Conservation (phyloP, 768 basidiomycete genomes). For the Rickenella mellea region DNA sequence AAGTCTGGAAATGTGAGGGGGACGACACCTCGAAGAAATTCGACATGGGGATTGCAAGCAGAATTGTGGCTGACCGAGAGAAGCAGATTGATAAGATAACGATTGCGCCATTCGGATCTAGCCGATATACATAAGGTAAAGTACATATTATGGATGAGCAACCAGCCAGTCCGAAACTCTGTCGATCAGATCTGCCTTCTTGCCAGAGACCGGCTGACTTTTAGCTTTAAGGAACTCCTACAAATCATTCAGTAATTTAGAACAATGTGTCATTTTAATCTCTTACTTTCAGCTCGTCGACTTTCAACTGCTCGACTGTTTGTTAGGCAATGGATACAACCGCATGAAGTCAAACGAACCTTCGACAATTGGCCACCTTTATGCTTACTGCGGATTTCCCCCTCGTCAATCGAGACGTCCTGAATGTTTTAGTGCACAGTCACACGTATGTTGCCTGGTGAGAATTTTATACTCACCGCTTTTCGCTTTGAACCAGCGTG, state of each 20-base stretch:
- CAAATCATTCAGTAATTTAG: too few relatives aligned
- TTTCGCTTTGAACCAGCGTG: conserved; percentile 59
- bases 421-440: conserved; percentile 21
- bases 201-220: conserved; percentile 50
- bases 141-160: conserved; percentile 12
- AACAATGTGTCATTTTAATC: too few relatives aligned
- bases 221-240: conserved; percentile 72
- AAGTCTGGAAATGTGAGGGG: conserved; percentile 59
- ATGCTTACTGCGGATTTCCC: conserved; percentile 62
- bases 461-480: conserved; percentile 46
- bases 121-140: background rate
- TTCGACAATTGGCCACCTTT: conserved; percentile 53
- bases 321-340: background rate
- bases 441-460: too few relatives aligned
- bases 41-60: conserved; percentile 3
- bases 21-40: conserved; percentile 47
- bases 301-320: conserved; percentile 65
- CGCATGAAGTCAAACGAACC: conserved; percentile 29
- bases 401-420: conserved; percentile 60
- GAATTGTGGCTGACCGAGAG: conserved; percentile 13
- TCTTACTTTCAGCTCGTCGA: conserved; percentile 70
- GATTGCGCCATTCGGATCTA: conserved; percentile 1
- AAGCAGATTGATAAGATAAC: conserved; percentile 2
- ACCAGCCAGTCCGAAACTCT: conserved; percentile 58
- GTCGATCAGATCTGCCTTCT: conserved; percentile 63